Evolutionary conservation across 352 stramenopile species (phyloP).

Genomic region (Saprolegnia diclina): DNA sequence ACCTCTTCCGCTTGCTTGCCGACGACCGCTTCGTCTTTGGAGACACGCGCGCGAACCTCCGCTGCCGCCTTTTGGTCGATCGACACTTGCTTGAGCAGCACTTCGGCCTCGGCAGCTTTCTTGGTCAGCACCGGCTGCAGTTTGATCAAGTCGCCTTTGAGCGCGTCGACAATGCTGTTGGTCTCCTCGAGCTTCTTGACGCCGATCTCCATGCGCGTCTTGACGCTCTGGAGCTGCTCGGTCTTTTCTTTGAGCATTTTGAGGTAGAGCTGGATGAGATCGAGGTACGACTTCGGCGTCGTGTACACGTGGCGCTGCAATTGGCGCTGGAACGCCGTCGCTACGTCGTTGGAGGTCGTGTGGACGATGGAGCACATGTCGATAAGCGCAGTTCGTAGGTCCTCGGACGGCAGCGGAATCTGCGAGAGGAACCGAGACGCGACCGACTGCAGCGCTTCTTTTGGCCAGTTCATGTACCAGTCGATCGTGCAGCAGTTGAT

Average conservation of each 20-base stretch:
- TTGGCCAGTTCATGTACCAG: slow-evolving; percentile 94
- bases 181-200: slow-evolving; percentile 93
- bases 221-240: slow-evolving; percentile 71
- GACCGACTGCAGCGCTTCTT: slow-evolving; percentile 87
- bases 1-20: slow-evolving; percentile 90
- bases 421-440: slow-evolving; percentile 81
- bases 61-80: slow-evolving; percentile 90
- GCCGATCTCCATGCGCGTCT: slow-evolving; percentile 86
- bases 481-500: slow-evolving; percentile 97
- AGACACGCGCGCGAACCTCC: slow-evolving; percentile 80
- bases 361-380: slow-evolving; percentile 92
- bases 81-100: slow-evolving; percentile 88
- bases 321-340: slow-evolving; percentile 84
- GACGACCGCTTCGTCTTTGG: slow-evolving; percentile 87
- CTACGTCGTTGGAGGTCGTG: slow-evolving; percentile 84
- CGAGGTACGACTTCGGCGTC: slow-evolving; percentile 95
- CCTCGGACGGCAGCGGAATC: slow-evolving; percentile 68
- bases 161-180: slow-evolving; percentile 89
- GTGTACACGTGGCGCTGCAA: slow-evolving; percentile 91
- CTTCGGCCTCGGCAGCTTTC: slow-evolving; percentile 88
- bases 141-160: slow-evolving; percentile 88
- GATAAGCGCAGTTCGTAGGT: slow-evolving; percentile 70
- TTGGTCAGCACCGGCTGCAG: slow-evolving; percentile 89
- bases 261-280: slow-evolving; percentile 92
- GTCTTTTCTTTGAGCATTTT: slow-evolving; percentile 89